Evolutionary conservation across 2,329 filamentous ascomycete genomes (phyloP), one percentile per base, ranked within the genome.

Genomic region (Neurospora sp.): DNA sequence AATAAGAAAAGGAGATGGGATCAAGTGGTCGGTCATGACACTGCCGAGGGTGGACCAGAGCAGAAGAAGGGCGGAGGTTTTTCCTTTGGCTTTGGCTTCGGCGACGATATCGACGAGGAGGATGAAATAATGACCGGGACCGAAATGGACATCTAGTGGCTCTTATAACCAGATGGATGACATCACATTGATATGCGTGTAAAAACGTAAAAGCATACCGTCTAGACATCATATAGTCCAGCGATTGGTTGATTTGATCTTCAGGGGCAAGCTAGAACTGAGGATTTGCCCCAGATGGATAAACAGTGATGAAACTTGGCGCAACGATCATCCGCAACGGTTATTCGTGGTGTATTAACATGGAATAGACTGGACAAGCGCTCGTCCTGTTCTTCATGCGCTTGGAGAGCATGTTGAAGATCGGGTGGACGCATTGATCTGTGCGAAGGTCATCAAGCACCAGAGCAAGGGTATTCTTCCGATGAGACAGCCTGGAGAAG

Each of bases 1-100:
- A 85, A 85, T 4, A 92, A 86, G 78, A 96, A 94, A 81, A 87
- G 93, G 67, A 96, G 91, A 76, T 98, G 95, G 95, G 92, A 96
- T 77, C 86, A 90, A 70, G 86, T 93, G 37, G 90, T 93, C 11
- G 88, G 88, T 70, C 82, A 80, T 41, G 83, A 82, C 38, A 80
- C 82, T 2, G 83, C 83, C 12, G 74, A 70, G 10, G 77, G 73
- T 52, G 74, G 74, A 39, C 71, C 73, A 8, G 70, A 70, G 8
- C 66, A 71, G 74, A 81, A 68, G 79, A 80, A 70, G 77, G 81
- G 67, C 73, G 52, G 76, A 74, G 74, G 77, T 67, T 87, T 87
- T 72, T 87, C 85, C 73, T 88, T 88, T 76, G 83, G 84, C 0
- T 88, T 88, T 77, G 84, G 84, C 0, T 87, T 88, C 76, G 85